A percentile compares a stretch with the other conserved stretches of the same genome.
These are phyloP conservation scores for Mycena vulgaris DNA, from an alignment of 768 basidiomycete species.

Conservation along the genomic window DNA sequence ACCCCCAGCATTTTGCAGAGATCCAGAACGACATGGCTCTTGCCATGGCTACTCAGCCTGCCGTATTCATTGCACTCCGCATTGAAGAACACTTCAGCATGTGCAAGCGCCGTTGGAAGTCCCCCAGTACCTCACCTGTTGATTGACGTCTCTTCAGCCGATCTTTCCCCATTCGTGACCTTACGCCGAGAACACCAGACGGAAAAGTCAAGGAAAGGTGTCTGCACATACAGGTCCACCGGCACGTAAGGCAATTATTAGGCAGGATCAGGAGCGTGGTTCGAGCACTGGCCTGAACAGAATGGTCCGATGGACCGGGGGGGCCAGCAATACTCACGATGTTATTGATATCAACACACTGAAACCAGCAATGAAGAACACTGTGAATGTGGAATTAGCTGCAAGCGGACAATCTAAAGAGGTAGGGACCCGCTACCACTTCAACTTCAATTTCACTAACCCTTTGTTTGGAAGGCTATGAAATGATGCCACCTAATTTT, in stretches of 20 bases:
- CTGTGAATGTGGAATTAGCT: conserved; percentile 11
- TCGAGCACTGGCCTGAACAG: conserved; percentile 1
- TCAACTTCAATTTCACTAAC: background rate
- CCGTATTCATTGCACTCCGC: conserved; percentile 4
- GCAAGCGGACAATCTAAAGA: background rate
- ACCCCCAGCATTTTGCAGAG: conserved; percentile 14
- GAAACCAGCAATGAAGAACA: background rate
- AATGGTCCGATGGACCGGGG: background rate
- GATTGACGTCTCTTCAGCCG: background rate
- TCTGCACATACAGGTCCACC: background rate
- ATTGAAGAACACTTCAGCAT: too few relatives aligned
- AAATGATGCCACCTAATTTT: conserved; percentile 1
- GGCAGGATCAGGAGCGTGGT: background rate
- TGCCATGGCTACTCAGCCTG: conserved; percentile 3
- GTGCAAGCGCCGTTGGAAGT: too few relatives aligned
- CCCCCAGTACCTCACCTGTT: background rate
- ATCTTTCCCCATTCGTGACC: conserved; percentile 1
- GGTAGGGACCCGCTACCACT: background rate
- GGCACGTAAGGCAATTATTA: conserved; percentile 4
- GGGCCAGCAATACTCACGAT: background rate
- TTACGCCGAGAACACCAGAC: conserved; percentile 15
- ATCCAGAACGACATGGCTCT: conserved; percentile 1
- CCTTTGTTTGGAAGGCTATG: background rate
- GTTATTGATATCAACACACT: too few relatives aligned
- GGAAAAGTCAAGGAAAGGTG: background rate